Evolutionary conservation across 2,329 filamentous ascomycete species (phyloP).

Genomic region (Neophaeococcomyces mojaviensis): DNA sequence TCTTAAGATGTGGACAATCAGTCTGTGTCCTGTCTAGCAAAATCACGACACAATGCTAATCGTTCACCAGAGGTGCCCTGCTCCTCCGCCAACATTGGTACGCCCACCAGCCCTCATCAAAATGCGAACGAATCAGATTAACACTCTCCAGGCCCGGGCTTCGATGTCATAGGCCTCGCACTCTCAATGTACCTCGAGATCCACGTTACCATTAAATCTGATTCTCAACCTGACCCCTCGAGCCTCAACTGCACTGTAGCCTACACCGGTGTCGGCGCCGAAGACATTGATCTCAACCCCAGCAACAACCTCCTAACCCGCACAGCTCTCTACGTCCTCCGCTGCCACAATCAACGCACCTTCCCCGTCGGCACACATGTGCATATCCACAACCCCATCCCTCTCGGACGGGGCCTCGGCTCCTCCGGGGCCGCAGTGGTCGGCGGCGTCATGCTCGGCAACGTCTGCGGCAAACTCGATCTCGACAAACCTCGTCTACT

Average conservation of each 20-base stretch:
- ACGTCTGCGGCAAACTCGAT: constrained; percentile 73
- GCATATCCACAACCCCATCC: constrained; percentile 93
- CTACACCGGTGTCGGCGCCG: constrained; percentile 71
- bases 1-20: constrained; percentile 17
- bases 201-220: constrained; percentile 57
- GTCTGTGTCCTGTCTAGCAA: constrained; percentile 9
- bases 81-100: constrained; percentile 90
- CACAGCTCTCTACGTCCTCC: constrained; percentile 86
- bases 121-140: neutral
- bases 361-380: constrained; percentile 85
- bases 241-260: constrained; percentile 72
- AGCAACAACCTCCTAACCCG: constrained; percentile 88
- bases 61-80: constrained; percentile 50
- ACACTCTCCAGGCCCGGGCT: constrained; percentile 57
- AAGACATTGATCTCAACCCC: constrained; percentile 73
- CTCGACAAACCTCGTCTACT: constrained; percentile 71
- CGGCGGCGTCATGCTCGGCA: constrained; percentile 85
- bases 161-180: constrained; percentile 91
- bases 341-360: constrained; percentile 77
- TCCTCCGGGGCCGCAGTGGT: constrained; percentile 94
- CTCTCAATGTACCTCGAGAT: constrained; percentile 91
- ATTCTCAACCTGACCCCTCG: constrained; percentile 22
- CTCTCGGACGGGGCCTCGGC: constrained; percentile 83
- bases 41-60: neutral
- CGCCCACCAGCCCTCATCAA: constrained; percentile 8